Conservation (phyloP, 1,284 basidiomycete species). For the Cutaneotrichosporon mucoides region DNA sequence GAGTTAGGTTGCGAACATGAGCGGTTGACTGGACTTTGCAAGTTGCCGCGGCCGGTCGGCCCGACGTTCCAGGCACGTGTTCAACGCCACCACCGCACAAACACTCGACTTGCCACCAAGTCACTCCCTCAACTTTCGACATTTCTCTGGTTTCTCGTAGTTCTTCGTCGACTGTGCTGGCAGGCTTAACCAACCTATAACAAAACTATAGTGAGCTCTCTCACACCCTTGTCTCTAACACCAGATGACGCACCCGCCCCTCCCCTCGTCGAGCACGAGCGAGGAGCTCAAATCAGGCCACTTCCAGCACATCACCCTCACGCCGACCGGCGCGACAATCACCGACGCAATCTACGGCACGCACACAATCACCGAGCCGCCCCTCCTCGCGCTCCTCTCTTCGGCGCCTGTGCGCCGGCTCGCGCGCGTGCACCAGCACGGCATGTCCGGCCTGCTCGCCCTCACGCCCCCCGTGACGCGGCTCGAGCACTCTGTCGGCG, state of each 20-base stretch:
- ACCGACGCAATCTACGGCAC: conserved; percentile 13
- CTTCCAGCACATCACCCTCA: not conserved
- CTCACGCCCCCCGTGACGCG: conserved; percentile 15
- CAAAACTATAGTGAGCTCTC: not conserved
- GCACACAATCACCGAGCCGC: conserved; percentile 9
- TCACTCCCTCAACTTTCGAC: too few species aligned
- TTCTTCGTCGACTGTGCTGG: too few species aligned
- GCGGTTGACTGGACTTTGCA: too few species aligned
- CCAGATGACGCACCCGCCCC: not conserved
- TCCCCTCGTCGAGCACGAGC: not conserved
- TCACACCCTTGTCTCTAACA: not conserved
- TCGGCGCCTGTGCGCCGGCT: conserved; percentile 8
- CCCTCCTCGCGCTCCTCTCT: conserved; percentile 8
- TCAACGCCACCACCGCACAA: too few species aligned
- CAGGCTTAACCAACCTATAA: too few species aligned
- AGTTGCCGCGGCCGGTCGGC: too few species aligned
- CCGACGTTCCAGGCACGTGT: too few species aligned
- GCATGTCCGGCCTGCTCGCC: conserved; percentile 13
- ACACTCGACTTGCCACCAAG: too few species aligned
- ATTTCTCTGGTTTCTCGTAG: too few species aligned
- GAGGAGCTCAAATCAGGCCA: not conserved
- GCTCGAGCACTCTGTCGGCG: conserved; percentile 18
- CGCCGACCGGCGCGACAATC: not conserved
- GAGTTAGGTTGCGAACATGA: too few species aligned
- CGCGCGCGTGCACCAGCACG: conserved; percentile 13